Base-by-base conservation (phyloP, 2,329 filamentous ascomycete genomes). In the Fusarium citri region DNA sequence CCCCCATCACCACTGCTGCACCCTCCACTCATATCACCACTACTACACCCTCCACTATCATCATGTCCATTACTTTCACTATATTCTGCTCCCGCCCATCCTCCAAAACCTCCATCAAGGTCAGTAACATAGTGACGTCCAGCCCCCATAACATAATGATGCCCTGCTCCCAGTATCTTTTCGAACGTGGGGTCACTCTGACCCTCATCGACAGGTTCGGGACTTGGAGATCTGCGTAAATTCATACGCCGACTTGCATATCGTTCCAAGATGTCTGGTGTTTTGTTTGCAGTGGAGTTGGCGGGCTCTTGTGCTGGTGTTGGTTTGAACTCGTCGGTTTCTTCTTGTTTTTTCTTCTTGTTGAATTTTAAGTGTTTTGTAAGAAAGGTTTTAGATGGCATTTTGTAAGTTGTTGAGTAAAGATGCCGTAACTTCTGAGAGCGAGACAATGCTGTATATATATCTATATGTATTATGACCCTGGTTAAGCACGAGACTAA, bases 381-480 rank as follows among this genome's bases (percentile, higher is more conserved):
- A 6, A 69, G 20, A 40, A 59, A 20, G 11, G 55, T 31, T 57
- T 63, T 69, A 8, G 48, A 53, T 22, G 45, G 31, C 66, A 69
- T 69, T 18, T 37, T 37, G 12, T 45, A 20, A 11, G 1, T 26
- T 20, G 3, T 45, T 20, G 14, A 20, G n/a, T 3, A 22, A 10
- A 15, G 20, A 14, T 9, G 9, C 8, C 16, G 3, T 20, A 11
- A n/a, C 16, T 1, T n/a, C 15, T 37, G 6, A 8, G 11, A 9
- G 23, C 14, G 10, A 23, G 6, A 16, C 14, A 14, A 12, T 16
- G 0, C 14, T 65, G 51, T 65, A 47, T 65, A 53, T 51, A 23
- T 34, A 37, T 37, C 3, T 15, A 22, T 53, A 30, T 23, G 42
- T 26, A 20, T 26, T 23, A 25, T 37, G 26, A 28, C 49, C 40